phyloP scores from a whole-genome alignment of 805 yeast species.

The Cyberlindnera subsufficiens region DNA sequence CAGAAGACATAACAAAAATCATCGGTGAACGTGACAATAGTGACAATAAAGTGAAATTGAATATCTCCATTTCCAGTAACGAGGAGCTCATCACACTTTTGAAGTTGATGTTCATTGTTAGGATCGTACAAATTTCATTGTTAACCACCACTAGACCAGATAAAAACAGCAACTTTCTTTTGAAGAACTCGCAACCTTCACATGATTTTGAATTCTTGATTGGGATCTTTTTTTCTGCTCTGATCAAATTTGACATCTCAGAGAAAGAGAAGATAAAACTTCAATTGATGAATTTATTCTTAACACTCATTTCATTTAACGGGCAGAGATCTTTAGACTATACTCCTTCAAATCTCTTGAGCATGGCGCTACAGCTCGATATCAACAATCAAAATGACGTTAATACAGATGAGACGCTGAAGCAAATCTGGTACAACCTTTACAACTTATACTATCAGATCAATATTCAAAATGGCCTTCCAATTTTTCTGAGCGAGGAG shows the following conservation, averaged over 20 bases:
- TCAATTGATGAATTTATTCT: conserved; percentile 6
- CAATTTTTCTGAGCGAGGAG: conserved; percentile 14
- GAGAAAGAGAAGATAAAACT: conserved; percentile 6
- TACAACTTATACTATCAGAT: conserved; percentile 13
- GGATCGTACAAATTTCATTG: conserved; percentile 16
- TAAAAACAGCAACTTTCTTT: conserved; percentile 6
- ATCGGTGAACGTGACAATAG: conserved; percentile 34
- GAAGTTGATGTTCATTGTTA: conserved; percentile 12
- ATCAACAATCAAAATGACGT: conserved; percentile 11
- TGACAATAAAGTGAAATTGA: conserved; percentile 24
- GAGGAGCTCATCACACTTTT: conserved; percentile 10
- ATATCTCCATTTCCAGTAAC: conserved; percentile 15
- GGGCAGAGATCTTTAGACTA: conserved; percentile 4
- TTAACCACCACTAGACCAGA: conserved; percentile 10
- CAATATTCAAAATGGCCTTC: conserved; percentile 14
- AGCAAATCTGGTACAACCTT: conserved; percentile 14
- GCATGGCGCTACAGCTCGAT: conserved; percentile 11
- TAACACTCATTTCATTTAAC: conserved; percentile 7
- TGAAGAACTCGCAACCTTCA: conserved; percentile 9
- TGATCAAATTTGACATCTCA: conserved; percentile 3
- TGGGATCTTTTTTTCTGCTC: conserved; percentile 8
- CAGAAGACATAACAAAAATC: conserved; percentile 32
- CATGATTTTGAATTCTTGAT: conserved; percentile 17
- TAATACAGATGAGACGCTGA: conserved; percentile 6
- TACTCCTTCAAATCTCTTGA: conserved; percentile 5